Percentiles rank a stretch among this genome's conserved stretches.
Conservation (phyloP, 352 stramenopile species). For the Phytophthora cryptogea region DNA sequence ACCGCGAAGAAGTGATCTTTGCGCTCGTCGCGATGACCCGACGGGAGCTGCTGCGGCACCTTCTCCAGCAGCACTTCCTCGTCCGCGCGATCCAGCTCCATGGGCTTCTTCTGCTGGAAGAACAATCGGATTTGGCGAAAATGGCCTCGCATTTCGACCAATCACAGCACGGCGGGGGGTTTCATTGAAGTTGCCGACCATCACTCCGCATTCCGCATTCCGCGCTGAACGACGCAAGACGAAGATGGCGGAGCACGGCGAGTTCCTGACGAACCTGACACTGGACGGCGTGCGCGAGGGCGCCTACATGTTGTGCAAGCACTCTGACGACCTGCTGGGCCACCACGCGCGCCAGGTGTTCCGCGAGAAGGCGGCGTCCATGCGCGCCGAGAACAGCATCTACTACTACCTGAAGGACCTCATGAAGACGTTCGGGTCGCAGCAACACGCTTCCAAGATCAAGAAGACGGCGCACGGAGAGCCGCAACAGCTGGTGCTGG, state of each 20-base stretch:
- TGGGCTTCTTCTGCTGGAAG: slow-evolving; percentile 24
- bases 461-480: slow-evolving; percentile 41
- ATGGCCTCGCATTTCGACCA: slow-evolving; percentile 11
- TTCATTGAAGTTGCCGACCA: slow-evolving; percentile 40
- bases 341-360: slow-evolving; percentile 83
- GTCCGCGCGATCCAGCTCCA: slow-evolving; percentile 72
- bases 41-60: slow-evolving; percentile 35
- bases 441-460: slow-evolving; percentile 46
- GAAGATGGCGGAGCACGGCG: slow-evolving; percentile 46
- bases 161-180: slow-evolving; percentile 15
- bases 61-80: slow-evolving; percentile 68
- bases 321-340: slow-evolving; percentile 80
- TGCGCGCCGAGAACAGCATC: slow-evolving; percentile 80
- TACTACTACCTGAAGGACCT: slow-evolving; percentile 89
- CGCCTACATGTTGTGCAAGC: slow-evolving; percentile 86
- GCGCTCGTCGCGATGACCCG: slow-evolving; percentile 46
- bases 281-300: slow-evolving; percentile 79
- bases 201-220: slow-evolving; percentile 12
- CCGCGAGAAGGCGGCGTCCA: slow-evolving; percentile 82
- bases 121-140: slow-evolving; percentile 26
- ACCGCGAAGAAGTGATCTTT: slow-evolving; percentile 74
- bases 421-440: slow-evolving; percentile 66
- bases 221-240: slow-evolving; percentile 2
- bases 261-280: slow-evolving; percentile 67
- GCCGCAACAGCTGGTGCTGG: slow-evolving; percentile 54